Percentiles rank a stretch among this genome's conserved stretches.
Evolutionary conservation across 2,329 filamentous ascomycete genomes (phyloP).

Genomic region (Thielaviopsis punctulata): DNA sequence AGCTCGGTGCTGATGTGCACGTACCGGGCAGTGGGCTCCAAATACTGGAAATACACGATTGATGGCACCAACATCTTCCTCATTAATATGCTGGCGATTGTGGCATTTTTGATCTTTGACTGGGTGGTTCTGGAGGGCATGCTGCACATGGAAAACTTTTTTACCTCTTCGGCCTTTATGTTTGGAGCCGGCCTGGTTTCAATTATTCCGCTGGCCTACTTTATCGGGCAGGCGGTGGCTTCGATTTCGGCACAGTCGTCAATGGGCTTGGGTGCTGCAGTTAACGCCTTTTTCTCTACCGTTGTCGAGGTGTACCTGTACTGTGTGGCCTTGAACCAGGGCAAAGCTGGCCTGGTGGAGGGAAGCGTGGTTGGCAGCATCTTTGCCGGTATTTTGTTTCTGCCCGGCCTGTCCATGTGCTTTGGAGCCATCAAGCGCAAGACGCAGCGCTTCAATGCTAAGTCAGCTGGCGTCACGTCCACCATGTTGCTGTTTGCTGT

Average conservation of each 20-base stretch:
- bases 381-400: conserved; percentile 85
- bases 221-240: conserved; percentile 94
- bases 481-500: conserved; percentile 96
- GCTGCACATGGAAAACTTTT: conserved; percentile 49
- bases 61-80: conserved; percentile 98
- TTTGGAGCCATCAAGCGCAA: conserved; percentile 96
- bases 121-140: conserved; percentile 60
- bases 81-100: conserved; percentile 87
- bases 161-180: conserved; percentile 72
- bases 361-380: conserved; percentile 96
- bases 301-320: conserved; percentile 96
- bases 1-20: conserved; percentile 88
- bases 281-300: conserved; percentile 97
- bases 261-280: conserved; percentile 90
- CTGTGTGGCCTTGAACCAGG: conserved; percentile 80
- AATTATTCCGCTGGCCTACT: conserved; percentile 92
- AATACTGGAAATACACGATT: conserved; percentile 99
- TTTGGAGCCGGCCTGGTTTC: conserved; percentile 74
- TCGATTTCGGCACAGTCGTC: conserved; percentile 97
- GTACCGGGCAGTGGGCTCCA: conserved; percentile 80
- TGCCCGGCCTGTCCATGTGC: conserved; percentile 94
- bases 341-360: conserved; percentile 84
- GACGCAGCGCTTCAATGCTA: conserved; percentile 94
- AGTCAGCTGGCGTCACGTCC: conserved; percentile 87
- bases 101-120: conserved; percentile 89